A percentile compares a stretch with the other conserved stretches of the same genome.
Evolutionary conservation across 1,284 basidiomycete genomes (phyloP).

Genomic region (Nidula niveotomentosa): DNA sequence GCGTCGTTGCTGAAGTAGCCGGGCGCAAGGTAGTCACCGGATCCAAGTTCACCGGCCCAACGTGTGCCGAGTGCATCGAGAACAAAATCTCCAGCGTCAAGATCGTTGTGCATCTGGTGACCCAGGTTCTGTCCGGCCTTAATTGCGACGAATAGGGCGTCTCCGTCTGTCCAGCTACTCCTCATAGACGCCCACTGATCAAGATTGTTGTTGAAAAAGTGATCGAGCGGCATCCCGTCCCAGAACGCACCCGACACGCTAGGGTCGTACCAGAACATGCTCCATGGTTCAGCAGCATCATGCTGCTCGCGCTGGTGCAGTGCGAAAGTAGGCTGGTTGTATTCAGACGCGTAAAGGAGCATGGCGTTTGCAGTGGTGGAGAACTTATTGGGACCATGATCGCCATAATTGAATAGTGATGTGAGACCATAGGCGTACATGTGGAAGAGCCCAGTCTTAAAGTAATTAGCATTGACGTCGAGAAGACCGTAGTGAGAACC

Average conservation of each 20-base stretch:
- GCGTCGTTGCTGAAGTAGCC: slow-evolving; percentile 73
- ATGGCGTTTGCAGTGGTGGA: slow-evolving; percentile 79
- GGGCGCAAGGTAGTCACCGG: slow-evolving; percentile 76
- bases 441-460: slow-evolving; percentile 84
- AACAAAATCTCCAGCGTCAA: slow-evolving; percentile 94
- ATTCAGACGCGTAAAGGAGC: slow-evolving; percentile 71
- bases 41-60: slow-evolving; percentile 96
- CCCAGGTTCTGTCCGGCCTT: slow-evolving; percentile 80
- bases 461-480: slow-evolving; percentile 67
- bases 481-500: slow-evolving; percentile 83
- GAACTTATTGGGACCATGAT: slow-evolving; percentile 96
- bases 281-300: slow-evolving; percentile 90
- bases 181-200: slow-evolving; percentile 93
- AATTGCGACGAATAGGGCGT: slow-evolving; percentile 84
- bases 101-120: slow-evolving; percentile 92
- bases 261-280: slow-evolving; percentile 98
- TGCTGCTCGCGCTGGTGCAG: slow-evolving; percentile 93
- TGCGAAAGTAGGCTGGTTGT: slow-evolving; percentile 70
- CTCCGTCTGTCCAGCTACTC: slow-evolving; percentile 88
- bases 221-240: slow-evolving; percentile 83
- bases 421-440: slow-evolving; percentile 88
- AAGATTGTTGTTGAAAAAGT: slow-evolving; percentile 69
- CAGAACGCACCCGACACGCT: slow-evolving; percentile 86
- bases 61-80: slow-evolving; percentile 93
- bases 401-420: slow-evolving; percentile 90